phyloP scores from a whole-genome alignment of 2,329 filamentous ascomycete genomes.

The Diplodia seriata region DNA sequence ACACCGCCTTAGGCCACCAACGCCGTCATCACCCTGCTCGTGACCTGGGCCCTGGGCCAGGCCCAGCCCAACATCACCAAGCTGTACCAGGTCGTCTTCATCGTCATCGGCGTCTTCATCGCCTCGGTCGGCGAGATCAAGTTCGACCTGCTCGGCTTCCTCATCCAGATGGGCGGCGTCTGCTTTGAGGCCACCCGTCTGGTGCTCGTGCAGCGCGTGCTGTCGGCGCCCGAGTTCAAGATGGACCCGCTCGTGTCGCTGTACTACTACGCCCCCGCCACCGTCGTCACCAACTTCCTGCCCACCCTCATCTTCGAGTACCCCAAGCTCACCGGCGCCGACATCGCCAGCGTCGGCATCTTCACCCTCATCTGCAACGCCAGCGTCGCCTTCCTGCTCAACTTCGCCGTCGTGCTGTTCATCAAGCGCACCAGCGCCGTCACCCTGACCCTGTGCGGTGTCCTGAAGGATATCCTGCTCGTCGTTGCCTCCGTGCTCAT shows the following conservation, averaged over 20 bases:
- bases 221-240: conserved; percentile 85
- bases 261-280: conserved; percentile 88
- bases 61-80: conserved; percentile 83
- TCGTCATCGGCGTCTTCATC: conserved; percentile 92
- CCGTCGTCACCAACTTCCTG: conserved; percentile 77
- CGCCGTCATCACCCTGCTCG: conserved; percentile 88
- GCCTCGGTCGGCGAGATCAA: conserved; percentile 95
- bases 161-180: conserved; percentile 80
- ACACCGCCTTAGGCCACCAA: conserved; percentile 74
- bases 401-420: conserved; percentile 85
- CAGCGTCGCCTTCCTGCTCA: conserved; percentile 78
- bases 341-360: conserved; percentile 76
- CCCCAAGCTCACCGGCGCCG: conserved; percentile 70
- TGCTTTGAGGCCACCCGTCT: conserved; percentile 82
- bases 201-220: conserved; percentile 82
- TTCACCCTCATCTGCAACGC: conserved; percentile 78
- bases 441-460: conserved; percentile 84
- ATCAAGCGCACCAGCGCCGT: conserved; percentile 89
- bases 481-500: conserved; percentile 81
- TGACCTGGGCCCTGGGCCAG: conserved; percentile 86
- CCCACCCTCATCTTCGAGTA: conserved; percentile 74
- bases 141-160: conserved; percentile 80
- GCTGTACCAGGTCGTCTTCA: conserved; percentile 90
- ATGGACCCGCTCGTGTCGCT: conserved; percentile 89
- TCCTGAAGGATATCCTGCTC: conserved; percentile 86